Percentiles rank a stretch among this genome's conserved stretches.
phyloP scores from a whole-genome alignment of 2,329 filamentous ascomycete species.

The Amylocarpus encephaloides region DNA sequence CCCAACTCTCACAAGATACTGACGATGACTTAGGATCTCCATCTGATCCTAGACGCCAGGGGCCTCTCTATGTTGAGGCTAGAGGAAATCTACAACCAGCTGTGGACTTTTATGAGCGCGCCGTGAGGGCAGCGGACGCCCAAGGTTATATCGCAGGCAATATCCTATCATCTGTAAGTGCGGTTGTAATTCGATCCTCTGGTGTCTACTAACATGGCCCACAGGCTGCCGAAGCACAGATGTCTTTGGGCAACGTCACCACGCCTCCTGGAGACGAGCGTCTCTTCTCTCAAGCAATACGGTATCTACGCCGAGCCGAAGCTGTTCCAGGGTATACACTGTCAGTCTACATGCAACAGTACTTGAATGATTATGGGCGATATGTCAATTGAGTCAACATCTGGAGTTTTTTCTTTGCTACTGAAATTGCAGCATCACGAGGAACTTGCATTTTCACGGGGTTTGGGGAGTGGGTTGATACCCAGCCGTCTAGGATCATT shows the following conservation, averaged over 20 bases:
- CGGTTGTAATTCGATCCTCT: not conserved
- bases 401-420: not conserved
- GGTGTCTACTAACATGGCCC: not conserved
- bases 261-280: slow-evolving; percentile 37
- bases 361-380: slow-evolving; percentile 40
- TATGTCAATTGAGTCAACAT: slow-evolving; percentile 20
- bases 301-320: slow-evolving; percentile 38
- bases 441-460: slow-evolving; percentile 1
- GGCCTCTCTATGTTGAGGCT: slow-evolving; percentile 44
- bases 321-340: slow-evolving; percentile 38
- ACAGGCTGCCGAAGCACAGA: slow-evolving; percentile 45
- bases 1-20: slow-evolving; percentile 25
- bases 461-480: not conserved
- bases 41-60: slow-evolving; percentile 30
- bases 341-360: slow-evolving; percentile 41
- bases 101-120: slow-evolving; percentile 43
- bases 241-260: slow-evolving; percentile 46
- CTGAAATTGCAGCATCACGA: slow-evolving; percentile 4
- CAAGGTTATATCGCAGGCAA: slow-evolving; percentile 36
- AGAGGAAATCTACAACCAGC: slow-evolving; percentile 44
- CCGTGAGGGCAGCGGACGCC: slow-evolving; percentile 37
- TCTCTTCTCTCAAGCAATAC: slow-evolving; percentile 41
- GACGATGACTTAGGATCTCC: slow-evolving; percentile 23
- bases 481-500: too few species aligned
- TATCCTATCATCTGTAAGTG: slow-evolving; percentile 39